phyloP scores from a whole-genome alignment of 352 stramenopile genomes.

The Pythium utonaiense region DNA sequence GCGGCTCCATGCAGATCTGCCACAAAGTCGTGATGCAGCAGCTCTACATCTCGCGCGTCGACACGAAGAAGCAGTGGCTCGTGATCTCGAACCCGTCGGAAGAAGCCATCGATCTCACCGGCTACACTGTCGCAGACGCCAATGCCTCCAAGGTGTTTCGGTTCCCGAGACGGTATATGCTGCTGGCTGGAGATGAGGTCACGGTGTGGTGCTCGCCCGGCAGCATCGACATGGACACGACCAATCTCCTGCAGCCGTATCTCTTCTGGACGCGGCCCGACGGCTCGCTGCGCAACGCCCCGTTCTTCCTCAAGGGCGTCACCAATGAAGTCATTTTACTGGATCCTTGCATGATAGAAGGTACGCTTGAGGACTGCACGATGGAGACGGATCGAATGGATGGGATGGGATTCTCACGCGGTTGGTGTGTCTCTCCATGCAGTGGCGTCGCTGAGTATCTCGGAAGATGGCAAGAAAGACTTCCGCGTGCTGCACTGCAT shows the following conservation, averaged over 20 bases:
- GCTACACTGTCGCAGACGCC: conserved; percentile 49
- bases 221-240: conserved; percentile 59
- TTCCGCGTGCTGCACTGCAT: conserved; percentile 80
- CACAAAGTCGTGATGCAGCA: conserved; percentile 84
- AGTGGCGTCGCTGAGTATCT: conserved; percentile 69
- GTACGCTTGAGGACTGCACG: conserved; percentile 8
- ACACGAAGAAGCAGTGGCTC: conserved; percentile 74
- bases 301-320: conserved; percentile 45
- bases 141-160: conserved; percentile 47
- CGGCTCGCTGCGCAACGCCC: conserved; percentile 50
- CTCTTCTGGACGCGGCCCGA: conserved; percentile 71
- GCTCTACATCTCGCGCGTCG: conserved; percentile 76
- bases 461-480: conserved; percentile 57
- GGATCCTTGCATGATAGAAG: conserved; percentile 72
- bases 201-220: conserved; percentile 77
- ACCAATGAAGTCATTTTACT: conserved; percentile 72
- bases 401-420: not conserved
- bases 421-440: not conserved
- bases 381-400: no score
- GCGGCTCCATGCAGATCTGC: conserved; percentile 80
- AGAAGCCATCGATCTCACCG: conserved; percentile 61
- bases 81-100: conserved; percentile 82
- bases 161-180: conserved; percentile 66
- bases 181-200: conserved; percentile 73
- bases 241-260: conserved; percentile 76